These are phyloP conservation scores for Plantago elongata DNA, from an alignment of 257 asterid species.

Conservation along the genomic window DNA sequence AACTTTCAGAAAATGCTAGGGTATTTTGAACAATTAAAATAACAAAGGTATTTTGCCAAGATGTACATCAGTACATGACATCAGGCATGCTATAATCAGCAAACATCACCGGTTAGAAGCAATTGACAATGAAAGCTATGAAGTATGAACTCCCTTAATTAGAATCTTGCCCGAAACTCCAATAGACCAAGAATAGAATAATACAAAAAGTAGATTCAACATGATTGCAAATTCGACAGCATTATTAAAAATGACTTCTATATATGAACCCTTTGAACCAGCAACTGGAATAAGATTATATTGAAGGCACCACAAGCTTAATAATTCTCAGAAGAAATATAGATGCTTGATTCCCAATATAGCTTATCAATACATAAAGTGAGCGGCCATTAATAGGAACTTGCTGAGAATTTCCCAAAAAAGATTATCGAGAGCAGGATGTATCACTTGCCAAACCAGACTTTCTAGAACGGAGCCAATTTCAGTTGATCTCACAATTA, in stretches of 20 bases:
- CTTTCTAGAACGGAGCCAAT: neutral
- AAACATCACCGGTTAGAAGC: neutral
- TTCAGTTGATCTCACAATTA: neutral
- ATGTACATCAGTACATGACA: too few relatives aligned
- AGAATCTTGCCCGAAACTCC: neutral
- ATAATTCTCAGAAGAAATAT: neutral
- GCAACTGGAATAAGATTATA: too few relatives aligned
- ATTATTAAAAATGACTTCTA: neutral
- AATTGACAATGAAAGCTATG: neutral
- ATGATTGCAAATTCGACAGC: neutral
- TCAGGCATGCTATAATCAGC: too few relatives aligned
- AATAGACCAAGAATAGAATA: constrained; percentile 1
- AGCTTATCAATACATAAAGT: neutral
- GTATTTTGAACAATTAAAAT: too few relatives aligned
- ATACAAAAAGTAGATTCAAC: neutral
- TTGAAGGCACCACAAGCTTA: too few relatives aligned
- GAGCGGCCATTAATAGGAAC: constrained; percentile 7
- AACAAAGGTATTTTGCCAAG: too few relatives aligned
- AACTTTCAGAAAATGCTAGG: neutral
- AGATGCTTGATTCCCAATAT: neutral
- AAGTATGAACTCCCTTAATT: neutral
- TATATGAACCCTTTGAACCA: too few relatives aligned
- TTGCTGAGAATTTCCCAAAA: constrained; percentile 5
- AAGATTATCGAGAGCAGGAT: constrained; percentile 6
- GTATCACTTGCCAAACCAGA: neutral